phyloP scores from a whole-genome alignment of 1,284 basidiomycete species.

The Tylopilus orsonianus region DNA sequence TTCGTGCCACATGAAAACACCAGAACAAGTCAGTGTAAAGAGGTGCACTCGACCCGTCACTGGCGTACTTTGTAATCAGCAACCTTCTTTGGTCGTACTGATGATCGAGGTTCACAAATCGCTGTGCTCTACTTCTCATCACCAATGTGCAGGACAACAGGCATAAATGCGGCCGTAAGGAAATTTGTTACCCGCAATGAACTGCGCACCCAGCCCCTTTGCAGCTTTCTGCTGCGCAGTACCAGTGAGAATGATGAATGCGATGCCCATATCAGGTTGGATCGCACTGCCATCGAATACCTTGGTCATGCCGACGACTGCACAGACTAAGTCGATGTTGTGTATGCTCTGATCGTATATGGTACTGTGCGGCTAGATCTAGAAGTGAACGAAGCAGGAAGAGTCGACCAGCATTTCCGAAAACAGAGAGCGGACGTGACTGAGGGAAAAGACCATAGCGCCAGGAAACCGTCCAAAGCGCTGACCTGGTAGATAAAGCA shows the following conservation, averaged over 20 bases:
- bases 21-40: not conserved
- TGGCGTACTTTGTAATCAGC: slow-evolving; percentile 59
- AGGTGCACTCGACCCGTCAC: no score
- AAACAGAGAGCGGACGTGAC: slow-evolving; percentile 42
- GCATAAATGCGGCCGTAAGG: not conserved
- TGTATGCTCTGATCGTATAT: slow-evolving; percentile 56
- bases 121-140: slow-evolving; percentile 40
- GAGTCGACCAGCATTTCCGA: not conserved
- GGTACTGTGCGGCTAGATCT: slow-evolving; percentile 58
- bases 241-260: slow-evolving; percentile 60
- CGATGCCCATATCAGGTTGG: slow-evolving; percentile 31
- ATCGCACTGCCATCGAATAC: slow-evolving; percentile 38
- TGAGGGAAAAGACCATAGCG: slow-evolving; percentile 46
- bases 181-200: slow-evolving; percentile 52
- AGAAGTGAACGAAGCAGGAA: not conserved
- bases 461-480: slow-evolving; percentile 54
- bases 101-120: slow-evolving; percentile 63
- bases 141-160: not conserved
- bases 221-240: slow-evolving; percentile 57
- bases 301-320: slow-evolving; percentile 49
- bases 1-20: not conserved
- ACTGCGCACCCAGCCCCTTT: slow-evolving; percentile 49
- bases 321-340: slow-evolving; percentile 51
- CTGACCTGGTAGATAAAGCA: slow-evolving; percentile 66
- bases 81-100: slow-evolving; percentile 51